Evolutionary conservation across 106 monocot genomes (phyloP).

Genomic region (Vanilla planifolia): DNA sequence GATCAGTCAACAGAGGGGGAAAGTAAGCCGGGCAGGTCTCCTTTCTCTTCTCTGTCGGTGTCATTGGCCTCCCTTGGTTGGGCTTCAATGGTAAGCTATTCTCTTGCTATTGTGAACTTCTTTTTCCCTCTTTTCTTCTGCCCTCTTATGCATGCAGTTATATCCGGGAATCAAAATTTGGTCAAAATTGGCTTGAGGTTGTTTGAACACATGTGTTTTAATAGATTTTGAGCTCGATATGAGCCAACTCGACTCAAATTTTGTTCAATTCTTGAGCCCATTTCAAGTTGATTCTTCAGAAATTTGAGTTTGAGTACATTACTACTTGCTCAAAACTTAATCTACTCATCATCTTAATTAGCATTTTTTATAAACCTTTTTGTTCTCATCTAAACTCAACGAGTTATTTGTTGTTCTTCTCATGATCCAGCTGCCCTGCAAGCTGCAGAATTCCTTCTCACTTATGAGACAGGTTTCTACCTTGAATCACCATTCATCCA

Average conservation of each 20-base stretch:
- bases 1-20: constrained; percentile 13
- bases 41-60: constrained; percentile 68
- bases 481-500: background rate
- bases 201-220: too few species aligned
- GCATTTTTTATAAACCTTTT: background rate
- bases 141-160: too few species aligned
- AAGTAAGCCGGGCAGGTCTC: constrained; percentile 25
- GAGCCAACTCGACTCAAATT: too few species aligned
- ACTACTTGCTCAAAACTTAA: background rate
- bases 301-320: too few species aligned
- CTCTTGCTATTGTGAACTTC: background rate
- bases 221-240: background rate
- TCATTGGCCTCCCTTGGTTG: constrained; percentile 27
- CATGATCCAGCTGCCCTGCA: constrained; percentile 26
- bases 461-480: too few species aligned
- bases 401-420: background rate
- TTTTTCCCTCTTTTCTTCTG: background rate
- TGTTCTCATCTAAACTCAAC: background rate
- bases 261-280: too few species aligned
- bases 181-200: background rate
- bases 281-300: too few species aligned
- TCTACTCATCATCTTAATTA: background rate
- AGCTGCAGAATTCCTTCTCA: constrained; percentile 31
- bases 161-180: background rate
- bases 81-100: constrained; percentile 27